phyloP scores from a whole-genome alignment of 1,284 basidiomycete species.

The Retiboletus flavoniger region DNA sequence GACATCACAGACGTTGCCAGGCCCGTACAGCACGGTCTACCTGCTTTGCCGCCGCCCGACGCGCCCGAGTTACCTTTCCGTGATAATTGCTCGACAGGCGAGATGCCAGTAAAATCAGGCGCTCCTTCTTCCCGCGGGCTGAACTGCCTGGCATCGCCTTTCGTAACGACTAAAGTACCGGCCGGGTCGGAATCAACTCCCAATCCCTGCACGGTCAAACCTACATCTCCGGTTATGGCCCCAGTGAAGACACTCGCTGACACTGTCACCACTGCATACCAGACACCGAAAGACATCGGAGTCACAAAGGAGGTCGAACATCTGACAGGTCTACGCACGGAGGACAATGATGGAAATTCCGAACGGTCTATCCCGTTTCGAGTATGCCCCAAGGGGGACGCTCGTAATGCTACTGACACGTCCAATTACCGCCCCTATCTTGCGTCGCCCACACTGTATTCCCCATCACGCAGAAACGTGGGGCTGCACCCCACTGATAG shows the following conservation, averaged over 20 bases:
- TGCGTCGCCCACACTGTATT: conserved; percentile 3
- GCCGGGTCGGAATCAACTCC: neutral
- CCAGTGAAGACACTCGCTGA: neutral
- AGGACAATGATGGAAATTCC: conserved; percentile 4
- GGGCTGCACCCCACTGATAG: neutral
- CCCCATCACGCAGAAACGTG: conserved; percentile 7
- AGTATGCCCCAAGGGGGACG: neutral
- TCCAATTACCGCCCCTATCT: conserved; percentile 5
- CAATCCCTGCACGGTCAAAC: neutral
- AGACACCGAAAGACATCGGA: neutral
- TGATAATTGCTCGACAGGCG: conserved; percentile 10
- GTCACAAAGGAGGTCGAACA: conserved; percentile 4
- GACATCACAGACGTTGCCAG: conserved; percentile 5
- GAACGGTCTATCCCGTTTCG: conserved; percentile 1
- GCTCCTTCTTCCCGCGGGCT: conserved; percentile 6
- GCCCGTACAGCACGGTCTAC: conserved; percentile 1
- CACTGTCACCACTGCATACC: neutral
- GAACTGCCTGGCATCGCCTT: conserved; percentile 18
- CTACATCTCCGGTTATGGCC: conserved; percentile 6
- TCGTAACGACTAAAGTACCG: conserved; percentile 5
- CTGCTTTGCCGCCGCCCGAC: conserved; percentile 15
- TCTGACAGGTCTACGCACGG: conserved; percentile 4
- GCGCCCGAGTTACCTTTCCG: conserved; percentile 10
- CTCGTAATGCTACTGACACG: neutral
- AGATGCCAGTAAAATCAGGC: neutral